These are phyloP conservation scores for Misopates orontium DNA, from an alignment of 257 asterid species.

Conservation along the genomic window DNA sequence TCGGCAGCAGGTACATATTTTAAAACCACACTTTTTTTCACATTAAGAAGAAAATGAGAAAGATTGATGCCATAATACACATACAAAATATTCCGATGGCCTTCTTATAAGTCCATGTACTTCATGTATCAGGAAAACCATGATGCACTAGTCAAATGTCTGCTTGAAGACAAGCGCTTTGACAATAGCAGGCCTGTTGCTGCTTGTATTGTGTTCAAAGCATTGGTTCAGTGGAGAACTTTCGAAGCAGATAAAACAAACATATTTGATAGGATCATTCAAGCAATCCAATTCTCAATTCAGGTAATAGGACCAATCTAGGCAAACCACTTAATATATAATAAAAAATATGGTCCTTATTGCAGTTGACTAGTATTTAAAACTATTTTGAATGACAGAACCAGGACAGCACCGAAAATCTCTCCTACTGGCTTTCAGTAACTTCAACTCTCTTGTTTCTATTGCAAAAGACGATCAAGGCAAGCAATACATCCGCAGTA, in stretches of 20 bases:
- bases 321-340: conserved; percentile 9
- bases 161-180: conserved; percentile 73
- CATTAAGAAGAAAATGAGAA: not conserved
- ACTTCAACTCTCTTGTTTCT: conserved; percentile 85
- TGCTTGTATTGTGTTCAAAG: conserved; percentile 73
- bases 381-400: conserved; percentile 37
- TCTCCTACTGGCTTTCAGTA: conserved; percentile 89
- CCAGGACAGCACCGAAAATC: conserved; percentile 58
- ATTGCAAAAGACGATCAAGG: conserved; percentile 79
- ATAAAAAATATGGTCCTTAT: conserved; percentile 17
- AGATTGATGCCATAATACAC: not conserved
- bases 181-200: conserved; percentile 75
- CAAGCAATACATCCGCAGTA: conserved; percentile 58
- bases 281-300: conserved; percentile 75
- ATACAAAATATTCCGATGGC: conserved; percentile 5
- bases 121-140: conserved; percentile 68
- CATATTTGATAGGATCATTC: conserved; percentile 81
- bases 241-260: conserved; percentile 87
- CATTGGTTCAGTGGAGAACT: conserved; percentile 90
- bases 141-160: conserved; percentile 76
- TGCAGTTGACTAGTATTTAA: conserved; percentile 16
- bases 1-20: conserved; percentile 73
- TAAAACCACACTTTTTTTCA: conserved; percentile 20
- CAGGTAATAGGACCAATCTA: conserved; percentile 51
- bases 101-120: conserved; percentile 26